Conservation (phyloP, 2,329 filamentous ascomycete genomes). For the Clathrospora elynae region DNA sequence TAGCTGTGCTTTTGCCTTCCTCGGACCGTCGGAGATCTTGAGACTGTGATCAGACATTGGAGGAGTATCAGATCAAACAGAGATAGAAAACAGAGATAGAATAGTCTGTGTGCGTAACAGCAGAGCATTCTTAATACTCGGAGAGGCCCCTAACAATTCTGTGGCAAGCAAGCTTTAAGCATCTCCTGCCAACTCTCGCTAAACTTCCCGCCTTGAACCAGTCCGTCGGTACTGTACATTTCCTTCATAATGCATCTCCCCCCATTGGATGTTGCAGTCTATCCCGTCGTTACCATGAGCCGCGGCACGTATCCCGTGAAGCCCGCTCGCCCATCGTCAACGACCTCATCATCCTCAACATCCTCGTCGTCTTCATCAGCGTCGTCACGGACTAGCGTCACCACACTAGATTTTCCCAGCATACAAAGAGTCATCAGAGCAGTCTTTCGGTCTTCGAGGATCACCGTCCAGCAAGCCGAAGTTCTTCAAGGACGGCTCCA, state of each 20-base stretch:
- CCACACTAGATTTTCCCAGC: slow-evolving; percentile 39
- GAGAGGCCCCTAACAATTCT: slow-evolving; percentile 25
- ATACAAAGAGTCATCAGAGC: slow-evolving; percentile 43
- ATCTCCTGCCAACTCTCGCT: slow-evolving; percentile 22
- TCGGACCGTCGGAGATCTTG: slow-evolving; percentile 7
- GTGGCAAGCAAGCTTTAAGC: slow-evolving; percentile 21
- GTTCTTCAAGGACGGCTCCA: slow-evolving; percentile 45
- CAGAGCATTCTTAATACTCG: slow-evolving; percentile 19
- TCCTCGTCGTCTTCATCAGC: slow-evolving; percentile 34
- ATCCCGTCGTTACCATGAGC: slow-evolving; percentile 44
- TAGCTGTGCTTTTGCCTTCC: slow-evolving; percentile 12
- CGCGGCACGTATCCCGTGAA: slow-evolving; percentile 34
- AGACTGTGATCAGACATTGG: neutral
- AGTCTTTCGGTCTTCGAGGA: slow-evolving; percentile 40
- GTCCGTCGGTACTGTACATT: slow-evolving; percentile 11
- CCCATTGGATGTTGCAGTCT: slow-evolving; percentile 42
- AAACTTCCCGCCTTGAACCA: slow-evolving; percentile 20
- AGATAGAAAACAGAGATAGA: neutral
- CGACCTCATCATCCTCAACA: slow-evolving; percentile 35
- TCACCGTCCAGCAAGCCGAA: slow-evolving; percentile 44
- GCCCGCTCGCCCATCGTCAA: slow-evolving; percentile 30
- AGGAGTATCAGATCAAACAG: slow-evolving; percentile 3
- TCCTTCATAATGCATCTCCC: slow-evolving; percentile 46
- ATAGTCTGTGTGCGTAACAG: neutral
- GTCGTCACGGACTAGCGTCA: slow-evolving; percentile 24